Percentiles rank a stretch among this genome's conserved stretches.
Evolutionary conservation across 345 rosid genomes (phyloP).

Genomic region (Sonneratia caseolaris): DNA sequence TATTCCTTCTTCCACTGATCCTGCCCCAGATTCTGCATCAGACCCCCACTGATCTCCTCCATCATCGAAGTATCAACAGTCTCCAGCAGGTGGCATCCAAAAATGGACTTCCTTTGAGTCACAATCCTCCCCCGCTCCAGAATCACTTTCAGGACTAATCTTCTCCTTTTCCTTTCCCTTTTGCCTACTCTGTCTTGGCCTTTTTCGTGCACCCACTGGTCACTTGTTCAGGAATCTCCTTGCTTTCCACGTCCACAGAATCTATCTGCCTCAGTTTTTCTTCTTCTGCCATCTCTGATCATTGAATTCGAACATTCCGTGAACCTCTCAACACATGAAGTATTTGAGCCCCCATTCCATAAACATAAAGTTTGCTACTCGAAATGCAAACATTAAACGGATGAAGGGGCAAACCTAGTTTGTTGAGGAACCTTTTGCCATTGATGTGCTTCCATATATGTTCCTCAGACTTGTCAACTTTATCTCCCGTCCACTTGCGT

Average conservation of each 20-base stretch:
- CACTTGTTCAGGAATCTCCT: constrained; percentile 14
- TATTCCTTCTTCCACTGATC: constrained; percentile 30
- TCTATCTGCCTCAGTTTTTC: constrained; percentile 23
- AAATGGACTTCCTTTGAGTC: constrained; percentile 57
- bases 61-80: constrained; percentile 64
- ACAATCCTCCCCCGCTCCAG: constrained; percentile 35
- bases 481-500: constrained; percentile 81
- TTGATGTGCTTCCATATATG: constrained; percentile 92
- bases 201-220: constrained; percentile 13
- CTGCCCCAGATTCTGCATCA: constrained; percentile 35
- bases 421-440: constrained; percentile 74
- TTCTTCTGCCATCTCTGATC: constrained; percentile 54
- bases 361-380: neutral
- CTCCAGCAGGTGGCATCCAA: constrained; percentile 91
- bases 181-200: constrained; percentile 15
- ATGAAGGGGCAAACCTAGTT: constrained; percentile 38
- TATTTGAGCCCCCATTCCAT: neutral
- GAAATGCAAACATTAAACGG: neutral
- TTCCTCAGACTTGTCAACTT: constrained; percentile 76
- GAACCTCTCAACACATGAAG: neutral
- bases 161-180: constrained; percentile 27
- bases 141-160: constrained; percentile 23
- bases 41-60: constrained; percentile 65
- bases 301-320: constrained; percentile 10
- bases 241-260: constrained; percentile 13